Evolutionary conservation across 495 filamentous ascomycete genomes (phyloP), one percentile per base, ranked within the genome.

Genomic region (Tuber indicum): DNA sequence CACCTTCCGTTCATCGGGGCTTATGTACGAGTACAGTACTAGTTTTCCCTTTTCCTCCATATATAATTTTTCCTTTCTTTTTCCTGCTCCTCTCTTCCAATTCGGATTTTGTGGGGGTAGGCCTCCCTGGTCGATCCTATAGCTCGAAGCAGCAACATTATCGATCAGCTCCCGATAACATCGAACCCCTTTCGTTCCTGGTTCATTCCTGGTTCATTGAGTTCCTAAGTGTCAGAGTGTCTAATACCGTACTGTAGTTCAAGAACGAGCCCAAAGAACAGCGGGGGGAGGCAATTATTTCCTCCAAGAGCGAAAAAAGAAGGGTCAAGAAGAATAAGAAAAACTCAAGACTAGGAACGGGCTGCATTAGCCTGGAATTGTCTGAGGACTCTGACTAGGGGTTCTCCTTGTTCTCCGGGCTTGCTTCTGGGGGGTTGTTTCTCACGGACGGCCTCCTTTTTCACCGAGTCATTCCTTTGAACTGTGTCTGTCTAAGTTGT

Each of bases 121-220:
- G 58, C 26, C 32, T 66, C 26, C 17, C 26, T 26, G 8, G 58
- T 36, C 8, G 39, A 43, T 46, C 44, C 36, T 17, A 16, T 72
- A 23, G 36, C 36, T 72, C 41, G 17, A 44, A 43, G 41, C 17
- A 43, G 41, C 58, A 66, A 66, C 32, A 66, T 36, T 66, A 66
- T 66, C 58, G 58, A 36, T 19, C 58, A 36, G 58, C 58, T 66
- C 58, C 32, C 16, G 26, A 66, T 80, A 76, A 74, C 77, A 80
- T 76, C 74, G 76, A 71, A 75, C 62, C 76, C 73, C 72, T 78
- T 80, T 77, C 66, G 74, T n/a, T n/a, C n/a, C n/a, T n/a, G n/a
- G n/a, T n/a, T 32, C 32, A 1, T 76, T 73, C 73, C 75, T 41
- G n/a, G 69, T 69, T 32, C 52, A 36, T 72, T 71, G 74, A 58